Percentiles rank a stretch among this genome's conserved stretches.
Evolutionary conservation across 2,329 filamentous ascomycete genomes (phyloP).

Genomic region (Claviceps sp.): DNA sequence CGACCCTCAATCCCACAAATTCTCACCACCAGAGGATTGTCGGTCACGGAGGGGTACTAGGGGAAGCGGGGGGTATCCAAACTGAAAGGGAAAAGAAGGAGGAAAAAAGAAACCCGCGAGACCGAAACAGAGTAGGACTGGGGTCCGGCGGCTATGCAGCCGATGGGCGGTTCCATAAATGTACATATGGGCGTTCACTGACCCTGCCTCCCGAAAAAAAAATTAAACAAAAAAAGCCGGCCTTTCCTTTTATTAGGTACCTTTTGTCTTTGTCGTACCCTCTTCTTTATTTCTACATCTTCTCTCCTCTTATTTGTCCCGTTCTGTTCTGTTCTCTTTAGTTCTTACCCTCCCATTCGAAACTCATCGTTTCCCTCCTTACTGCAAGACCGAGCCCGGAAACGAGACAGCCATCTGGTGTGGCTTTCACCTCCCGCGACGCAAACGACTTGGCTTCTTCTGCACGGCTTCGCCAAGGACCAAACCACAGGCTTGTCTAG

Average conservation of each 20-base stretch:
- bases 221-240: neutral
- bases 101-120: neutral
- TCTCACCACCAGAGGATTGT: neutral
- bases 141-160: neutral
- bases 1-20: no score
- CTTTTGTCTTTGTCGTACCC: neutral
- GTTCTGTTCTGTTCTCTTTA: constrained; percentile 1
- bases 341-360: neutral
- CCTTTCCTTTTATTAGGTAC: neutral
- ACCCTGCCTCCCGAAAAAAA: neutral
- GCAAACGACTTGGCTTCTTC: no score
- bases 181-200: neutral
- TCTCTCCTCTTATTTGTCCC: neutral
- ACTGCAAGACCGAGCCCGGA: no score
- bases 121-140: neutral
- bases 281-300: neutral
- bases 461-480: no score
- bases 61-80: neutral
- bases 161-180: neutral
- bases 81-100: neutral
- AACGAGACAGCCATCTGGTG: no score
- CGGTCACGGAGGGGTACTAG: neutral
- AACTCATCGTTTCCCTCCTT: no score
- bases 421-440: no score
- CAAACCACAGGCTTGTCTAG: no score